Conservation (phyloP, 179 eudicot genomes). For the Beta corolliflora region DNA sequence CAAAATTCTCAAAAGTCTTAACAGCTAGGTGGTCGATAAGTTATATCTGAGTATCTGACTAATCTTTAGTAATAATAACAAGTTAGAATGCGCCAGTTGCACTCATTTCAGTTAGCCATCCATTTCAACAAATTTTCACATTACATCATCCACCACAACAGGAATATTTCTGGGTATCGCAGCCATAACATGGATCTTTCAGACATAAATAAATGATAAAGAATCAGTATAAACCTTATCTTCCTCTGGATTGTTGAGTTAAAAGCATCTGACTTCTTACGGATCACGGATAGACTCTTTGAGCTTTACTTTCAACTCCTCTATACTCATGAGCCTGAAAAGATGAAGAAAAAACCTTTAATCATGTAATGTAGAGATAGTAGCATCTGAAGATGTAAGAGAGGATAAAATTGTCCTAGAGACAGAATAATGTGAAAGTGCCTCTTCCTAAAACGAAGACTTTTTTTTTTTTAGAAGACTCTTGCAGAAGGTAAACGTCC, state of each 20-base stretch:
- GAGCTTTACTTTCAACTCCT: slow-evolving; percentile 76
- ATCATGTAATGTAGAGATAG: neutral
- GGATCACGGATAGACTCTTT: slow-evolving; percentile 63
- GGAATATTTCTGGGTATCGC: neutral
- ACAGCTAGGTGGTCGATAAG: neutral
- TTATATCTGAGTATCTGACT: neutral
- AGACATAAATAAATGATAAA: neutral
- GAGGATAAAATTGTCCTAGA: neutral
- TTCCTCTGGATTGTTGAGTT: slow-evolving; percentile 60
- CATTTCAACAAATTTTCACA: too few relatives aligned
- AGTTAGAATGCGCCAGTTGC: neutral
- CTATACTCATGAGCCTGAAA: slow-evolving; percentile 67
- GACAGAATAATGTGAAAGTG: too few relatives aligned
- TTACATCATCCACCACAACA: neutral
- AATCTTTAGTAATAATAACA: neutral
- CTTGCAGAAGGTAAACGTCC: too few relatives aligned
- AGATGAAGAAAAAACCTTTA: slow-evolving; percentile 14
- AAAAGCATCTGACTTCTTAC: slow-evolving; percentile 71
- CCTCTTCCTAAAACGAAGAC: too few relatives aligned
- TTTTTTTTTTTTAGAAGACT: too few relatives aligned
- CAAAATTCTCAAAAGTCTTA: neutral
- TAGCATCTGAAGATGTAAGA: slow-evolving; percentile 7
- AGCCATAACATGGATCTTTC: neutral
- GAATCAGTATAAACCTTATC: slow-evolving; percentile 65
- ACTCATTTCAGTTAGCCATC: neutral